Conservation (phyloP, 345 rosid species). For the Citrus sinensis region DVS_A1.0 CM039167.1:27593001-27593500, state of each 20-base stretch:
- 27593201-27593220: conserved; percentile 18
- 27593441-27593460: not conserved
- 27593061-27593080: conserved; percentile 21
- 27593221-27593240: conserved; percentile 26
- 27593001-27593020: conserved; percentile 6
- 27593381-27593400: not conserved
- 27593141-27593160: conserved; percentile 25
- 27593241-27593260: conserved; percentile 24
- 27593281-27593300: conserved; percentile 23
- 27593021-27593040: conserved; percentile 22
- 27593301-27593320: conserved; percentile 24
- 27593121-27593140: conserved; percentile 1
- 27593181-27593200: conserved; percentile 27
- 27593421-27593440: not conserved
- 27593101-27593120: conserved; percentile 26
- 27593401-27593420: not conserved
- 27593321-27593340: conserved; percentile 22
- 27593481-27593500: rapidly evolving
- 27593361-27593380: not conserved
- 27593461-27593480: too few species aligned
- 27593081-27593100: conserved; percentile 24
- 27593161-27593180: conserved; percentile 24
- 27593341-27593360: conserved; percentile 21
- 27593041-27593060: conserved; percentile 22
- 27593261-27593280: conserved; percentile 13